Evolutionary conservation across 2,329 filamentous ascomycete genomes (phyloP).

Genomic region (Pyrenophora seminiperda): DNA sequence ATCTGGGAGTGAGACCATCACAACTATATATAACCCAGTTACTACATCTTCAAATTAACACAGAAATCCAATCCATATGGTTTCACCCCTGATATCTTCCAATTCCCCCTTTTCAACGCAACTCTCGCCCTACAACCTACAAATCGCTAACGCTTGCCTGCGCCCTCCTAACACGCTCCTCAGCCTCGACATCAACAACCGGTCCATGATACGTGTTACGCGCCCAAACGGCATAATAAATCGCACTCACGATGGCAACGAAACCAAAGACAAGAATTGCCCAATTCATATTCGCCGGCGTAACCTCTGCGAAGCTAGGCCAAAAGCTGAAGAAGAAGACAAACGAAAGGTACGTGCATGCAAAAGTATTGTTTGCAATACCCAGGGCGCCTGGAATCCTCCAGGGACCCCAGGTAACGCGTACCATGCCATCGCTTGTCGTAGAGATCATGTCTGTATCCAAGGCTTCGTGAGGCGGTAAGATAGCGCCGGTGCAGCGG

Average conservation of each 20-base stretch:
- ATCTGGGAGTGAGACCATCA: too few relatives aligned
- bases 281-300: slow-evolving; percentile 37
- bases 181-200: slow-evolving; percentile 23
- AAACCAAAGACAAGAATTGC: slow-evolving; percentile 28
- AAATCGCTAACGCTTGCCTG: too few relatives aligned
- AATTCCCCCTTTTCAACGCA: too few relatives aligned
- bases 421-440: slow-evolving; percentile 14
- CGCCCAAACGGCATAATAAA: slow-evolving; percentile 34
- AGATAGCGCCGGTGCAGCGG: slow-evolving; percentile 30
- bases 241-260: slow-evolving; percentile 22
- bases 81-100: too few relatives aligned
- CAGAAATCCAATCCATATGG: too few relatives aligned
- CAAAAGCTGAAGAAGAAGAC: slow-evolving; percentile 41
- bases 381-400: slow-evolving; percentile 24
- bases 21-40: neutral
- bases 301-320: slow-evolving; percentile 25
- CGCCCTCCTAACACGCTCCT: neutral
- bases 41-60: too few relatives aligned
- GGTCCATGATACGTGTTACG: slow-evolving; percentile 35
- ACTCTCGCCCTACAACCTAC: too few relatives aligned
- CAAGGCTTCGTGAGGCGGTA: slow-evolving; percentile 10
- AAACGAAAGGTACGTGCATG: slow-evolving; percentile 29
- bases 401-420: slow-evolving; percentile 34
- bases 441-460: neutral
- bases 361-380: slow-evolving; percentile 30